These are phyloP conservation scores for Fragilaria crotonensis DNA, from an alignment of 108 stramenopile genomes.

Conservation along the genomic window DNA sequence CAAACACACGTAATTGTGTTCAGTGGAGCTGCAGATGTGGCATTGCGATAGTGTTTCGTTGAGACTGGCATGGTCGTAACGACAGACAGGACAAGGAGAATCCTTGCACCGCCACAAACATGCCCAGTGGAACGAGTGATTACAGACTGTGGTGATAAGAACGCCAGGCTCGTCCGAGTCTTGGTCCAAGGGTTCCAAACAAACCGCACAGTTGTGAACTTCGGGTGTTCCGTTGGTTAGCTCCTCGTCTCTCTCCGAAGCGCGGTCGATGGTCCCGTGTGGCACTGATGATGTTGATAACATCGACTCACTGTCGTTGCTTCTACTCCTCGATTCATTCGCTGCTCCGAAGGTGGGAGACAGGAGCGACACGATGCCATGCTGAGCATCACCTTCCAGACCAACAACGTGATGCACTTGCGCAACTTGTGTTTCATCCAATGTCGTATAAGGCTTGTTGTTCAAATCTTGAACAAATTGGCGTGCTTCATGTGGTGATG, in stretches of 20 bases:
- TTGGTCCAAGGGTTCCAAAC: slow-evolving; percentile 73
- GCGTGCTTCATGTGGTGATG: slow-evolving; percentile 40
- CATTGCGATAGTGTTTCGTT: slow-evolving; percentile 72
- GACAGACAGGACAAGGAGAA: slow-evolving; percentile 89
- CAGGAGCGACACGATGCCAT: slow-evolving; percentile 51
- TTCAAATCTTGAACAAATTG: slow-evolving; percentile 55
- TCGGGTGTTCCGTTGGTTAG: too few species aligned
- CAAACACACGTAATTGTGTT: slow-evolving; percentile 64
- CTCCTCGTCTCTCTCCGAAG: too few species aligned
- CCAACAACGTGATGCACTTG: slow-evolving; percentile 40
- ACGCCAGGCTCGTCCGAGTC: too few species aligned
- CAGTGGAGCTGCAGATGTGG: slow-evolving; percentile 69
- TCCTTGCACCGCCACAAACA: slow-evolving; percentile 82
- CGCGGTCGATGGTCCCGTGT: neutral
- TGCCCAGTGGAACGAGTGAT: slow-evolving; percentile 90
- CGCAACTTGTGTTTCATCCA: slow-evolving; percentile 60
- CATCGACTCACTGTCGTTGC: neutral
- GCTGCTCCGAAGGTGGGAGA: slow-evolving; percentile 29
- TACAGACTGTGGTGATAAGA: slow-evolving; percentile 93
- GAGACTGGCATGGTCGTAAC: slow-evolving; percentile 86
- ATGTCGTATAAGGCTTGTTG: slow-evolving; percentile 54
- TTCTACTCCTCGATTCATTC: neutral
- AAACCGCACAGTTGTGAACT: slow-evolving; percentile 79
- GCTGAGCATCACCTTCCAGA: slow-evolving; percentile 50
- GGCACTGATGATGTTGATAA: slow-evolving; percentile 1